phyloP scores from a whole-genome alignment of 2,329 filamentous ascomycete genomes.

The Pseudogymnoascus sp. region DNA sequence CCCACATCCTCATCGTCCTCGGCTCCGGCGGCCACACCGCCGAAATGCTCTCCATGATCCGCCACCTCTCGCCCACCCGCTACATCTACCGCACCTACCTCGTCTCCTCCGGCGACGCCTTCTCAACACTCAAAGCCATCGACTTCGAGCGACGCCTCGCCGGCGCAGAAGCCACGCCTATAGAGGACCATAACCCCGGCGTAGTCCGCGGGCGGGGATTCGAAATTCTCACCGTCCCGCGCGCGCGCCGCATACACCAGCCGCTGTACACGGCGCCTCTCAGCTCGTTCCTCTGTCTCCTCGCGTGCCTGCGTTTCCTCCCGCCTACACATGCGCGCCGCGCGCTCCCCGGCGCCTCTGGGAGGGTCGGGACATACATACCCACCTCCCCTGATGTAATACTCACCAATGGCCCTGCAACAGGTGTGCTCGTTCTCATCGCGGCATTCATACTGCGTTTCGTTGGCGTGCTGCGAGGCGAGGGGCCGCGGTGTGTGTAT shows the following conservation, averaged over 20 bases:
- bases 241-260: conserved; percentile 78
- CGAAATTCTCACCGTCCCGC: conserved; percentile 59
- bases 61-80: conserved; percentile 42
- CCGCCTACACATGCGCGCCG: conserved; percentile 18
- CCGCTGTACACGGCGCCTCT: conserved; percentile 64
- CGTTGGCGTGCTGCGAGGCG: conserved; percentile 41
- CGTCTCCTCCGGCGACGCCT: conserved; percentile 65
- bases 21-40: conserved; percentile 91
- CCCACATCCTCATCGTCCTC: conserved; percentile 70
- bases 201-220: conserved; percentile 39
- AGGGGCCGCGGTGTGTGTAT: conserved; percentile 58
- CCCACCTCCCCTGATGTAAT: conserved; percentile 57
- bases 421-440: conserved; percentile 66
- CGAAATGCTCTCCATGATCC: conserved; percentile 84
- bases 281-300: conserved; percentile 57
- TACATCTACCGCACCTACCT: conserved; percentile 70
- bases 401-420: conserved; percentile 81
- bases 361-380: conserved; percentile 26
- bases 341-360: conserved; percentile 14
- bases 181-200: conserved; percentile 12
- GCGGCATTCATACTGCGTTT: conserved; percentile 44
- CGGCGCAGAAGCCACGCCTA: conserved; percentile 20
- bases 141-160: conserved; percentile 50
- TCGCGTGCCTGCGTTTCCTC: conserved; percentile 52
- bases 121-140: conserved; percentile 55